Percentiles rank a stretch among this genome's conserved stretches.
These are phyloP conservation scores for Skeletonema marinoi DNA, from an alignment of 108 stramenopile genomes.

Conservation along the genomic window DNA sequence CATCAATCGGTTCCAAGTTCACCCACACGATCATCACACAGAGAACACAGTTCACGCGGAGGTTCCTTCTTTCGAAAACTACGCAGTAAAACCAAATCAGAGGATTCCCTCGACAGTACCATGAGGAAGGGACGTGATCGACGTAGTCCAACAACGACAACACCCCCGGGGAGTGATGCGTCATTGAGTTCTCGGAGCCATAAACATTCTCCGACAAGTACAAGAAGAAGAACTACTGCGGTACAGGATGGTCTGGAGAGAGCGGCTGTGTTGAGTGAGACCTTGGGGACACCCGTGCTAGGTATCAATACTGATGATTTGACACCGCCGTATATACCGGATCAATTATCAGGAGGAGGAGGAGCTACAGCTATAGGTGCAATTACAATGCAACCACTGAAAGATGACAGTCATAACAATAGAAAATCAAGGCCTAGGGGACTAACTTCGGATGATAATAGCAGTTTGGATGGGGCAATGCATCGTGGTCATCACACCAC, in stretches of 20 bases:
- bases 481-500: constrained; percentile 9
- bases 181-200: not conserved
- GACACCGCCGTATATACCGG: not conserved
- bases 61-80: constrained; percentile 27
- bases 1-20: not conserved
- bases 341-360: not conserved
- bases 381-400: not conserved
- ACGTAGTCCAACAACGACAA: constrained; percentile 32
- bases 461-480: constrained; percentile 5
- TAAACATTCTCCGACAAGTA: not conserved
- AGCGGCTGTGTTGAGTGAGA: not conserved
- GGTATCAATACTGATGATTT: not conserved
- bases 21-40: not conserved
- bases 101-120: constrained; percentile 27
- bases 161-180: constrained; percentile 14
- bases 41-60: constrained; percentile 15
- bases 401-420: not conserved
- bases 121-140: constrained; percentile 38
- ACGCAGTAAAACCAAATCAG: constrained; percentile 30
- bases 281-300: not conserved
- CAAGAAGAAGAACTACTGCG: not conserved
- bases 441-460: not conserved
- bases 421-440: not conserved
- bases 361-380: too few species aligned
- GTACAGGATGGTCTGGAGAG: constrained; percentile 18